Percentiles rank a stretch among this genome's conserved stretches.
Conservation (phyloP, 192 early-diverging fungal species). For the Spizellomyces punctatus region DNA sequence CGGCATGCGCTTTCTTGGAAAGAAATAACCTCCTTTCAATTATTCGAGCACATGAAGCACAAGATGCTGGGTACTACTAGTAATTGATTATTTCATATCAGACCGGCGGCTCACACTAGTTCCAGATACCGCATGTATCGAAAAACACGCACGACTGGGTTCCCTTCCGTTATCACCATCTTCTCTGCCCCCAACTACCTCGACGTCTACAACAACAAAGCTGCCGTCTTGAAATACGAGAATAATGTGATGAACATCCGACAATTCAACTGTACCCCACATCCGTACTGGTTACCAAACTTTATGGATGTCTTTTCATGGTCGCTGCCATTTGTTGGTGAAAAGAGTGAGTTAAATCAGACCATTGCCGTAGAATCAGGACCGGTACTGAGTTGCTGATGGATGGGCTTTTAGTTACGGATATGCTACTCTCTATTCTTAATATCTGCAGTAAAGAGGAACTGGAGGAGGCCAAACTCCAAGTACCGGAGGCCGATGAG, state of each 20-base stretch:
- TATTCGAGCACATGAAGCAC: conserved; percentile 97
- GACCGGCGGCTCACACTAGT: neutral
- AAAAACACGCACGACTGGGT: conserved; percentile 89
- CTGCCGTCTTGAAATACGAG: conserved; percentile 96
- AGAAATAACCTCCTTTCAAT: conserved; percentile 91
- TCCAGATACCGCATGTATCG: conserved; percentile 89
- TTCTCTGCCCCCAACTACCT: conserved; percentile 98
- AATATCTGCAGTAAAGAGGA: conserved; percentile 97
- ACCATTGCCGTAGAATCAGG: neutral
- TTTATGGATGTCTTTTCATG: conserved; percentile 99
- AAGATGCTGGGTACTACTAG: conserved; percentile 79
- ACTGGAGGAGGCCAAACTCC: conserved; percentile 63
- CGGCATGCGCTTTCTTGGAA: conserved; percentile 92
- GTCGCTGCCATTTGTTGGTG: conserved; percentile 96
- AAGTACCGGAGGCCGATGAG: too few relatives aligned
- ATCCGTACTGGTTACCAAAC: conserved; percentile 98
- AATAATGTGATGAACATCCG: conserved; percentile 99
- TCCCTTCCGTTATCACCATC: conserved; percentile 96
- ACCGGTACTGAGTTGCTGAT: neutral
- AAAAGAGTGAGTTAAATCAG: conserved; percentile 73
- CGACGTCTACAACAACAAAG: conserved; percentile 99
- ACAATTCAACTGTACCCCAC: conserved; percentile 91
- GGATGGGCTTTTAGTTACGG: conserved; percentile 70
- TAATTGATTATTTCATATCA: neutral
- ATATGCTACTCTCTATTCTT: conserved; percentile 93